Evolutionary conservation across 2,329 filamentous ascomycete genomes (phyloP), one percentile per base, ranked within the genome.

Genomic region (Metarhizium album): DNA sequence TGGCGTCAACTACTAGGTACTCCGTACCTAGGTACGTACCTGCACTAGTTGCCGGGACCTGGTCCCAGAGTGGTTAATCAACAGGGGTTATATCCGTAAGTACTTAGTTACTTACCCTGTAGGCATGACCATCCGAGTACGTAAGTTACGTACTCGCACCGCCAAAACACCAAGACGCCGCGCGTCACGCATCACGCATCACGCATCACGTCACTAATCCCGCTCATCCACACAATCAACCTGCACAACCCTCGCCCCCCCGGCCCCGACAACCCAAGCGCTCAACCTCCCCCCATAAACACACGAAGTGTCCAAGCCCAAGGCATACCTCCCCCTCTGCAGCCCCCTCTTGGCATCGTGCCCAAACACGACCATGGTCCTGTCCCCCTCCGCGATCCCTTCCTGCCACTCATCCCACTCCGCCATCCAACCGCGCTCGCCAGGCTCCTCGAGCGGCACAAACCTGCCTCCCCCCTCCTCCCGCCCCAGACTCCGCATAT

Each of bases 291-390:
- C 38, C 18, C 88, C 89, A 53, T 78, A 79, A 0, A 87, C 81
- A 62, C 90, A 95, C 0, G 82, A 83, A 0, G 84, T 85, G 63
- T 95, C 90, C 22, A 96, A 70, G 0, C 90, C 90, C 62, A 87
- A 88, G 5, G 83, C 85, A 65, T 86, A 93, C 49, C 76, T 74
- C 33, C 78, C 58, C 31, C 68, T 50, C 29, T 62, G 62, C 2
- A 94, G 72, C 0, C 87, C 87, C 1, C 70, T 68, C 57, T 81
- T 80, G 14, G 87, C 79, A 63, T 95, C 87, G 61, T 96, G 90
- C 0, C 89, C 89, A 62, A 93, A 95, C 40, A 93, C 75, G 14
- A 91, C 84, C 0, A 84, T 86, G 18, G 71, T 78, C 33, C 13
- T 14, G 11, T 6, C 13, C 1, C 2, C n/a, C n/a, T 20, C 18